phyloP scores from a whole-genome alignment of 1,284 basidiomycete genomes.

The Malassezia brasiliensis region DNA sequence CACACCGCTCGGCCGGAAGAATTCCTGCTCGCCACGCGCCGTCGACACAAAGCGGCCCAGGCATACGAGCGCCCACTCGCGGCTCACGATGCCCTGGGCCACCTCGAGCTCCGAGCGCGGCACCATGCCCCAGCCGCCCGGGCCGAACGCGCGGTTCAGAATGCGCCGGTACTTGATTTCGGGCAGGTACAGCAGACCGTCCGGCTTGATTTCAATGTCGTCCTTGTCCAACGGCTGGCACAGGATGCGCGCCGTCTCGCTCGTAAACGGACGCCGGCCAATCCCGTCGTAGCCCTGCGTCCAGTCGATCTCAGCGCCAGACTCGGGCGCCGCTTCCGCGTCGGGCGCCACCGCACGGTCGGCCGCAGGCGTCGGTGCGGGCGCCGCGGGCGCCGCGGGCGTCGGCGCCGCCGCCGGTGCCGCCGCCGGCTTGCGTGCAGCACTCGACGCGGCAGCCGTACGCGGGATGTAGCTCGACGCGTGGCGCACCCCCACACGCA shows the following conservation, averaged over 20 bases:
- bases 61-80: conserved; percentile 91
- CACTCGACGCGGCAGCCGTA: neutral
- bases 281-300: conserved; percentile 76
- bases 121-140: conserved; percentile 92
- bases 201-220: conserved; percentile 90
- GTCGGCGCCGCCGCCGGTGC: neutral
- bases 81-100: conserved; percentile 67
- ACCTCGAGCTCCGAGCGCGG: conserved; percentile 78
- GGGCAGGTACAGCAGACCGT: conserved; percentile 87
- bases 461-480: neutral
- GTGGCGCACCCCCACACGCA: neutral
- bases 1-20: conserved; percentile 82
- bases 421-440: neutral
- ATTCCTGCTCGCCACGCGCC: conserved; percentile 91
- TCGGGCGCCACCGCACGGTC: neutral
- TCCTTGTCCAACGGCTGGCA: conserved; percentile 64
- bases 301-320: conserved; percentile 56
- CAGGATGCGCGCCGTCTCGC: conserved; percentile 64
- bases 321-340: neutral
- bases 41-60: conserved; percentile 84
- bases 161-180: conserved; percentile 97
- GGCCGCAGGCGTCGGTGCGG: neutral
- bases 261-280: conserved; percentile 66
- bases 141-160: conserved; percentile 86
- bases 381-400: neutral